phyloP scores from a whole-genome alignment of 192 early-diverging fungal genomes.

The Backusella psychrophila region DNA sequence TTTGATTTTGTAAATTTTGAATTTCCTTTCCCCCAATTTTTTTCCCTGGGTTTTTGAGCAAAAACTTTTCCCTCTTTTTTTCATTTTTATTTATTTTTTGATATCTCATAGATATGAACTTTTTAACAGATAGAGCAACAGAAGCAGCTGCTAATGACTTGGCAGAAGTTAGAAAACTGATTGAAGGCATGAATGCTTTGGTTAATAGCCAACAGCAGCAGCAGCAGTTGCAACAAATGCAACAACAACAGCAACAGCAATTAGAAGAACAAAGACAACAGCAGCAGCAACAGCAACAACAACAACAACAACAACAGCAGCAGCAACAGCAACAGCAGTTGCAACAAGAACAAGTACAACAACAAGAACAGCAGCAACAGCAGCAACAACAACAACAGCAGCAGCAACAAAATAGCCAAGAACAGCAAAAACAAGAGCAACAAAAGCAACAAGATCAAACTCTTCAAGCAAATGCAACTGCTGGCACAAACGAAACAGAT shows the following conservation, averaged over 20 bases:
- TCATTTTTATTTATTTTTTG: background rate
- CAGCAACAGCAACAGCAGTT: background rate
- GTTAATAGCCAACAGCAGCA: conserved; percentile 25
- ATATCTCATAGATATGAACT: background rate
- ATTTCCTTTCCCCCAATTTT: background rate
- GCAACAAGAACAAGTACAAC: background rate
- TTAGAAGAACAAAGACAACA: background rate
- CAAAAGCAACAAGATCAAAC: background rate
- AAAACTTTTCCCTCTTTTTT: background rate
- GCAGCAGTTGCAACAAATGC: conserved; percentile 29
- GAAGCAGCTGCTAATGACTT: conserved; percentile 33
- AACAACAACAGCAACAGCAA: conserved; percentile 16
- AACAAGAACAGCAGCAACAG: background rate
- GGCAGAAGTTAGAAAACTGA: conserved; percentile 37
- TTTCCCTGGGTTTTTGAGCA: background rate
- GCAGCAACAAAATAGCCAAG: background rate
- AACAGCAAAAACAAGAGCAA: background rate
- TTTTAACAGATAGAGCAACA: conserved; percentile 16
- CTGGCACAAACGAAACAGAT: background rate
- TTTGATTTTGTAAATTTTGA: background rate
- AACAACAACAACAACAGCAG: background rate
- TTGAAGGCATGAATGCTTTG: conserved; percentile 39
- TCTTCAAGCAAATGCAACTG: background rate
- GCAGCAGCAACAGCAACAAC: background rate
- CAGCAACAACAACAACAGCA: background rate